Conservation (phyloP, 148 eudicot species). For the Rheum nobile region DNA sequence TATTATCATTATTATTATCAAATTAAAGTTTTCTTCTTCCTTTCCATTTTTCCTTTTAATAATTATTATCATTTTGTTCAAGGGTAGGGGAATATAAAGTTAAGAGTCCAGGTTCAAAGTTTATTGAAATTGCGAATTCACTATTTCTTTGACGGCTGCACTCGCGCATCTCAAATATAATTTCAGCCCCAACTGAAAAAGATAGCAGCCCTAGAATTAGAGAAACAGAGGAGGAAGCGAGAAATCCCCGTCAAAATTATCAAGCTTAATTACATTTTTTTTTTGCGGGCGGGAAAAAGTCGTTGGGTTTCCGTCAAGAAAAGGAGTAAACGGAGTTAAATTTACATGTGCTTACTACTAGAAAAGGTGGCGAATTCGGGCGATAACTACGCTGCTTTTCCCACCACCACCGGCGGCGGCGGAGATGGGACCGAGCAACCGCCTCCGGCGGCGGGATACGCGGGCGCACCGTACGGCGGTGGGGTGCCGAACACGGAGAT, state of each 20-base stretch:
- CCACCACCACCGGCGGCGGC: neutral
- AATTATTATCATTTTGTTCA: neutral
- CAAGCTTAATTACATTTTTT: neutral
- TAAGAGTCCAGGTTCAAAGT: neutral
- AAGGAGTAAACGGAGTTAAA: neutral
- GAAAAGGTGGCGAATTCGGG: neutral
- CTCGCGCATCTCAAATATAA: neutral
- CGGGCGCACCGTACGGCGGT: neutral
- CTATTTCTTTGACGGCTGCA: neutral
- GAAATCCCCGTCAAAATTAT: neutral
- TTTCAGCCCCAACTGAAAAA: neutral
- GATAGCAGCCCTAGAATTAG: neutral
- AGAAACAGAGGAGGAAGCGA: neutral
- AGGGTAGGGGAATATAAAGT: neutral
- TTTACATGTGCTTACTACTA: neutral
- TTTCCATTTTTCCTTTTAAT: neutral
- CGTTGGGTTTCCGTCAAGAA: neutral
- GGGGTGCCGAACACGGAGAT: neutral
- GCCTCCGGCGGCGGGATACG: no score
- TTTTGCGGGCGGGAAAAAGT: neutral
- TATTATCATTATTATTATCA: neutral
- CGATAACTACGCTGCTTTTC: neutral
- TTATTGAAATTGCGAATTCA: neutral
- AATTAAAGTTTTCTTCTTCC: neutral
- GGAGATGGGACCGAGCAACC: neutral